Evolutionary conservation across 2,329 filamentous ascomycete species (phyloP).

Genomic region (Orbilia oligospora): DNA sequence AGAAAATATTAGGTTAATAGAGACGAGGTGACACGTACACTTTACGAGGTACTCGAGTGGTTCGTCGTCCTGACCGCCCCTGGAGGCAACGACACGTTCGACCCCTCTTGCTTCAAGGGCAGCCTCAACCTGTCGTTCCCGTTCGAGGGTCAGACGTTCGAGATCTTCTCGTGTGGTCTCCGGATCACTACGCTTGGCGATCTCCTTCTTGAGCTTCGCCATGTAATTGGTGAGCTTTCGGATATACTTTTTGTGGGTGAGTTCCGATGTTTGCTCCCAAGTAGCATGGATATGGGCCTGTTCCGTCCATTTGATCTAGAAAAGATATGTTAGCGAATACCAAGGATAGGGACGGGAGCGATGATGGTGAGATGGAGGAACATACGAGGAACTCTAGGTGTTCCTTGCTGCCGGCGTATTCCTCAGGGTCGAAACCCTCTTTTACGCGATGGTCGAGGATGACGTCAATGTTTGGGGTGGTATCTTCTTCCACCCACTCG

Average conservation of each 20-base stretch:
- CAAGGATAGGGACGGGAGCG: not conserved
- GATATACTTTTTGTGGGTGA: conserved; percentile 83
- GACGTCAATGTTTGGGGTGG: conserved; percentile 82
- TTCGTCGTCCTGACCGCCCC: conserved; percentile 80
- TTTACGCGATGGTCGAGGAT: conserved; percentile 88
- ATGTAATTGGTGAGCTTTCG: conserved; percentile 96
- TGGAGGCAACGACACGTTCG: conserved; percentile 89
- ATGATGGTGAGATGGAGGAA: conserved; percentile 33
- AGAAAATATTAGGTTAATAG: conserved; percentile 62
- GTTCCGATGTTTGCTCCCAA: conserved; percentile 85
- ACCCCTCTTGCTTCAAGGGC: conserved; percentile 91
- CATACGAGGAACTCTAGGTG: conserved; percentile 84
- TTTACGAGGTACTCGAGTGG: conserved; percentile 89
- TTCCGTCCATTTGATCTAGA: conserved; percentile 95
- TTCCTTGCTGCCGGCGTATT: conserved; percentile 69
- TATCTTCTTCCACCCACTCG: conserved; percentile 70
- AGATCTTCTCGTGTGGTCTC: conserved; percentile 78
- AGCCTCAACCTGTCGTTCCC: conserved; percentile 89
- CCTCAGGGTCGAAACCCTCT: conserved; percentile 73
- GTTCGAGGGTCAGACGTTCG: conserved; percentile 86
- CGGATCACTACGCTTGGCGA: conserved; percentile 81
- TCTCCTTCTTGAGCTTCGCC: conserved; percentile 84
- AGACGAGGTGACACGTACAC: conserved; percentile 71
- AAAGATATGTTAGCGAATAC: conserved; percentile 63
- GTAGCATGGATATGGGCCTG: conserved; percentile 96